phyloP scores from a whole-genome alignment of 202 grass and related monocot genomes.

The Hordeum pubiflorum region DNA sequence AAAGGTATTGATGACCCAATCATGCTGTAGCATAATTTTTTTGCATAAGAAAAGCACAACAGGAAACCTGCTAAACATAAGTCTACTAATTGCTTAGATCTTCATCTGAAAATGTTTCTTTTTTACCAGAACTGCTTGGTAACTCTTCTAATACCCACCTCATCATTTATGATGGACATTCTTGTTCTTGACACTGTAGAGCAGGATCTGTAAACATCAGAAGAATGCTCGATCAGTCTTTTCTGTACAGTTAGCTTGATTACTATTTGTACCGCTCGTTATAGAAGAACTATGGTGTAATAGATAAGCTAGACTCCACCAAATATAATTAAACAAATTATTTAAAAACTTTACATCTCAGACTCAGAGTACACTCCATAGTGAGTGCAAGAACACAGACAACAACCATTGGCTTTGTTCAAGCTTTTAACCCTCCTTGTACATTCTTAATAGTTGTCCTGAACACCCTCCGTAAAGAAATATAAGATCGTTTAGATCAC shows the following conservation, averaged over 20 bases:
- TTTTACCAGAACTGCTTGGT: background rate
- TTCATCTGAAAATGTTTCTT: background rate
- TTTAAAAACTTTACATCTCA: background rate
- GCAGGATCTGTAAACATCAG: background rate
- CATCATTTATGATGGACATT: background rate
- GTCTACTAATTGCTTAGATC: background rate
- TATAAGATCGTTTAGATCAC: no score
- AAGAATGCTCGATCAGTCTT: background rate
- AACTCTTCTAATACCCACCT: background rate
- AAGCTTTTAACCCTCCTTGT: background rate
- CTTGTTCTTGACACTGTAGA: background rate
- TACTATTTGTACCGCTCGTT: background rate
- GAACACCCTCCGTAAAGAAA: background rate
- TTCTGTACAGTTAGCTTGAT: background rate
- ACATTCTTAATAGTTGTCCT: background rate
- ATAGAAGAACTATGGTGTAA: background rate
- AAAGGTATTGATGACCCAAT: background rate
- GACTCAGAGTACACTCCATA: background rate
- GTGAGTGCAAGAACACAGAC: background rate
- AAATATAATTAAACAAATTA: slow-evolving; percentile 8
- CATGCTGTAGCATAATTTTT: background rate
- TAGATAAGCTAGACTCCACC: background rate
- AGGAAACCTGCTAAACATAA: slow-evolving; percentile 19
- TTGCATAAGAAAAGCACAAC: background rate
- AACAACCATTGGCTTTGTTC: background rate